Percentiles rank a stretch among this genome's conserved stretches.
Conservation (phyloP, 768 basidiomycete species). For the Flagelloscypha sp. region DNA sequence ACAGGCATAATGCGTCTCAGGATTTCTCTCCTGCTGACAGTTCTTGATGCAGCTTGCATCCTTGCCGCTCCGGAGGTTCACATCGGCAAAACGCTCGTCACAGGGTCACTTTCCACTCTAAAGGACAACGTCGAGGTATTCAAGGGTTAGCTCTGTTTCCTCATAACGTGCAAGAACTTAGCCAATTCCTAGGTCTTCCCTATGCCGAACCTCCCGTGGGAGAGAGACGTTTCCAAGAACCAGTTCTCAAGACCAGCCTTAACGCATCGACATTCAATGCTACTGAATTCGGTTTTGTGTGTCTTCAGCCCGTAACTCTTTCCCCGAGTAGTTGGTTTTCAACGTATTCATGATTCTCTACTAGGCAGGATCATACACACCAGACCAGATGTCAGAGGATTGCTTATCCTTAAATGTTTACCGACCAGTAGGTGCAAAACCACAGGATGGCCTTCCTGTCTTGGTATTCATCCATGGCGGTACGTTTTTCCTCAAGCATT, state of each 20-base stretch:
- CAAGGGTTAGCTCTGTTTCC: neutral
- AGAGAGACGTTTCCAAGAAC: conserved; percentile 18
- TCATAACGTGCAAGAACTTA: neutral
- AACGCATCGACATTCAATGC: conserved; percentile 20
- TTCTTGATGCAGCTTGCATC: too few species aligned
- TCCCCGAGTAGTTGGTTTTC: neutral
- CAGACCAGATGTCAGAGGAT: conserved; percentile 29
- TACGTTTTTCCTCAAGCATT: neutral
- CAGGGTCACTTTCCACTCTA: too few species aligned
- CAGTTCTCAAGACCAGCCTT: conserved; percentile 14
- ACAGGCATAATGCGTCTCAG: too few species aligned
- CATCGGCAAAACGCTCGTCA: too few species aligned
- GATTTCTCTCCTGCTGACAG: too few species aligned
- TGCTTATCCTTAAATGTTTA: conserved; percentile 42
- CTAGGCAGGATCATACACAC: conserved; percentile 2
- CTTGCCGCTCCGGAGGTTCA: too few species aligned
- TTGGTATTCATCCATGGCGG: conserved; percentile 13
- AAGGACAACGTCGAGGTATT: too few species aligned
- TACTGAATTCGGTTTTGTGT: conserved; percentile 18
- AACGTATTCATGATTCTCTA: neutral
- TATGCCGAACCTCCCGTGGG: conserved; percentile 26
- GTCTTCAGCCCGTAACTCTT: conserved; percentile 18
- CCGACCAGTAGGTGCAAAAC: conserved; percentile 31
- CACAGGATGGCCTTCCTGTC: too few species aligned
- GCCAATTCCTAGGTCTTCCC: conserved; percentile 19